Evolutionary conservation across 495 filamentous ascomycete species (phyloP), one percentile per base, ranked within the genome.

Genomic region (Xylaria palmicola): DNA sequence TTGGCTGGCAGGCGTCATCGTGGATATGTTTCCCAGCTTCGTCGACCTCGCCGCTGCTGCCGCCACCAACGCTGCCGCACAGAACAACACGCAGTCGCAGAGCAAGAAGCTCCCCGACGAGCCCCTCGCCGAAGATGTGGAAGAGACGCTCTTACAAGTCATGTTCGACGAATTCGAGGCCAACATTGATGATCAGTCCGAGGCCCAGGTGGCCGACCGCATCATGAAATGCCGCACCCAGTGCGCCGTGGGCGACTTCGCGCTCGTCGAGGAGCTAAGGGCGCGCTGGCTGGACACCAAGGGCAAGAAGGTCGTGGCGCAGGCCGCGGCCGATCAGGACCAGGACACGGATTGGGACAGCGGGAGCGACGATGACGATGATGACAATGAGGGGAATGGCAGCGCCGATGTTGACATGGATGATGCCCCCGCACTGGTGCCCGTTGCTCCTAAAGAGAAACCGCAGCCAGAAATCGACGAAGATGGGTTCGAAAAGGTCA

Each of bases 91-190:
- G 29, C 61, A 56, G 29, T 41, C 58, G 47, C 57, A 62, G 19
- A 30, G 20, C 2, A 56, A 67, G 13, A 66, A 68, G 24, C 55
- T 56, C 6, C 74, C 75, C 40, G 70, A 72, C 0, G 89, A 93
- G 59, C 91, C 88, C 29, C 90, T 96, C 64, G 79, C 82, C n/a
- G 84, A 88, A 44, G 91, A 96, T 65, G 73, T 98, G 34, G 94
- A 98, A 75, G 81, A 85, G 43, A 85, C 91, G 12, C 77, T 98
- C 53, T 75, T 95, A 27, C 89, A 97, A 65, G 88, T 93, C 20
- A 93, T 98, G 89, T 84, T 88, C 62, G 95, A 97, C 74, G 93
- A 98, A 74, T 98, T 97, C 70, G 91, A 94, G 50, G 88, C 93
- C 36, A 86, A 87, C 55, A 83, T 98, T 15, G 94, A 98, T 67